These are phyloP conservation scores for Penicillium lagena DNA, from an alignment of 495 filamentous ascomycete genomes.

Conservation along the genomic window DNA sequence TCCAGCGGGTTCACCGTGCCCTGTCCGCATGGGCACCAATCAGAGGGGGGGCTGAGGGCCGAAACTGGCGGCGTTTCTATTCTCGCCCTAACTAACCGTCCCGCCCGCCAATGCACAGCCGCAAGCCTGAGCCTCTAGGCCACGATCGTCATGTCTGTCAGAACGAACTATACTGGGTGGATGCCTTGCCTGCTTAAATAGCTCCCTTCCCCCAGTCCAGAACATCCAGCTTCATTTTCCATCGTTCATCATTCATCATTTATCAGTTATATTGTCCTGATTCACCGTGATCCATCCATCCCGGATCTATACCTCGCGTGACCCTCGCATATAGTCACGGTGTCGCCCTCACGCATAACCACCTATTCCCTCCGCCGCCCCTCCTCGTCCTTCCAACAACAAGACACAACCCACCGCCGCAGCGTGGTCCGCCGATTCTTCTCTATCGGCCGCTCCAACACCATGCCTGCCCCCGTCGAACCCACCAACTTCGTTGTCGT, in stretches of 20 bases:
- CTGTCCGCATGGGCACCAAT: too few relatives aligned
- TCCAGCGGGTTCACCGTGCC: too few relatives aligned
- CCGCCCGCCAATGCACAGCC: too few relatives aligned
- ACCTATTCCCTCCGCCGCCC: conserved; percentile 20
- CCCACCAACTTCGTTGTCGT: conserved; percentile 21
- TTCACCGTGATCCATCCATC: conserved; percentile 1
- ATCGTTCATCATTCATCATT: neutral
- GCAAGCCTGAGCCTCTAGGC: conserved; percentile 2
- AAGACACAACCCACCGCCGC: conserved; percentile 16
- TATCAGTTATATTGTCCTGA: neutral
- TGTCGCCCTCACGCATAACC: conserved; percentile 27
- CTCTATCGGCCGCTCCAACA: conserved; percentile 19
- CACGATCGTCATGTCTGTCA: neutral
- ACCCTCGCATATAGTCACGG: conserved; percentile 20
- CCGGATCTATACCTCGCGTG: conserved; percentile 9
- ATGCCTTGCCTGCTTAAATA: neutral
- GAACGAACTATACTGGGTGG: neutral
- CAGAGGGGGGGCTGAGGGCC: too few relatives aligned
- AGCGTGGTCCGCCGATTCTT: conserved; percentile 10
- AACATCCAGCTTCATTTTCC: neutral
- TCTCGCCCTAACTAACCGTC: too few relatives aligned
- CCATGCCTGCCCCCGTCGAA: conserved; percentile 27
- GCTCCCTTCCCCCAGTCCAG: neutral
- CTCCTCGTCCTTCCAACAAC: conserved; percentile 4
- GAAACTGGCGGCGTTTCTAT: too few relatives aligned